These are phyloP conservation scores for Globisporangium viniferum DNA, from an alignment of 352 stramenopile species.

Conservation along the genomic window DNA sequence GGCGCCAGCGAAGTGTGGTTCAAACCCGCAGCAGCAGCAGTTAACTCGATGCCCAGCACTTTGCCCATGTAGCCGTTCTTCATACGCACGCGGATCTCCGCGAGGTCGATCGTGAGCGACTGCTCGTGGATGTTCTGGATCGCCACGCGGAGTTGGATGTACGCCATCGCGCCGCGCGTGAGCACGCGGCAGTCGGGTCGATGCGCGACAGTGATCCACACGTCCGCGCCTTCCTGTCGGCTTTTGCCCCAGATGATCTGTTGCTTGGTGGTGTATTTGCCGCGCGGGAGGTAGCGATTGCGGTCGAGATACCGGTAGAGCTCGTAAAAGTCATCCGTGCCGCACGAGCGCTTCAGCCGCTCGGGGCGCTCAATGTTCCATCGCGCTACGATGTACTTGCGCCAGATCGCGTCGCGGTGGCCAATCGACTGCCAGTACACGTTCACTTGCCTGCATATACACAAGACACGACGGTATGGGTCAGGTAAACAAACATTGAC, in stretches of 20 bases:
- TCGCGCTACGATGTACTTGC: slow-evolving; percentile 38
- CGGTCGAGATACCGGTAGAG: slow-evolving; percentile 64
- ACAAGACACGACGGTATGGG: neutral
- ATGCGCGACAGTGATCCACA: slow-evolving; percentile 73
- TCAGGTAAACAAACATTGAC: no score
- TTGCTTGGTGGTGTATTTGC: slow-evolving; percentile 65
- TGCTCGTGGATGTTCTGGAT: slow-evolving; percentile 65
- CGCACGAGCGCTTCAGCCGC: slow-evolving; percentile 38
- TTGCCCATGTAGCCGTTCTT: slow-evolving; percentile 56
- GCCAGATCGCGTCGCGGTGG: slow-evolving; percentile 49
- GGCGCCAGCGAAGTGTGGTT: slow-evolving; percentile 35
- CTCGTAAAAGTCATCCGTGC: slow-evolving; percentile 47
- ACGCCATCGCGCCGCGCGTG: slow-evolving; percentile 23
- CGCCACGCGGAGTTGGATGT: slow-evolving; percentile 65
- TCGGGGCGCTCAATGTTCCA: slow-evolving; percentile 50
- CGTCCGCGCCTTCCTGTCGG: slow-evolving; percentile 59
- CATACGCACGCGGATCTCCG: slow-evolving; percentile 64
- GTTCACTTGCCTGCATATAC: slow-evolving; percentile 44
- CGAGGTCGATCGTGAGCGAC: slow-evolving; percentile 53
- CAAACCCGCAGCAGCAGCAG: neutral
- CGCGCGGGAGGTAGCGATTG: slow-evolving; percentile 49
- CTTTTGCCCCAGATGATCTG: slow-evolving; percentile 70
- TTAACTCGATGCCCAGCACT: slow-evolving; percentile 34
- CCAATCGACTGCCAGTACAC: slow-evolving; percentile 49
- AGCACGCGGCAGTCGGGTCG: slow-evolving; percentile 62